Base-by-base conservation (phyloP, 345 rosid genomes). In the Orychophragmus violaceus region DNA sequence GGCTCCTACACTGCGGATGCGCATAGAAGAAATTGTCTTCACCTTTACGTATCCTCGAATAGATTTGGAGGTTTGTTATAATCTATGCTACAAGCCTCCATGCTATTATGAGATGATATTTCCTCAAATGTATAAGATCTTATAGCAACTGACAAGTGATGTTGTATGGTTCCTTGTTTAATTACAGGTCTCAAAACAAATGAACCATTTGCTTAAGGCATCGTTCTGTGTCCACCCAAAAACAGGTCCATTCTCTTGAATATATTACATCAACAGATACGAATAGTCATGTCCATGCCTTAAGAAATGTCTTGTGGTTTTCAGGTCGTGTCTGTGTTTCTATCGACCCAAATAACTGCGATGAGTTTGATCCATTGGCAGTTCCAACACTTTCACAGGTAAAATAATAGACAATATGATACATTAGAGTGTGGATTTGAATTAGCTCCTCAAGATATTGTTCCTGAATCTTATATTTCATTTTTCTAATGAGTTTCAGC, bases 181-280 rank as follows among this genome's bases (percentile, higher is more conserved):
- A 8, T 70, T 24, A 56, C 71, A 90, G 97, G 99, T 94, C 28
- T 88, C 97, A 49, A 94, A 83, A 75, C 94, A 88, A 80, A 94
- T 84, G 96, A 90, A 90, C 81, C 99, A 94, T 81, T 85, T 94
- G 82, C 80, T 94, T 46, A 94, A 94, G 82, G 97, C 99, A 52
- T 96, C 99, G 30, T 94, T 94, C 67, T 94, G 99, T 55, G 82
- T 94, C 30, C 97, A 87, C 78, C 97, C 97, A 17, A 84, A 88
- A 80, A 94, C 97, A 79, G 97, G 99, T 85, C 60, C 27, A 5
- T 18, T 44, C 55, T 17, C 42, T 55, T 49, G 53, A 30, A 74
- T 46, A 25, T 52, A n/a, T 33, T 8, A 42, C 12, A 62, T 29
- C 58, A 54, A 22, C 44, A 53, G n/a, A 62, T 54, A 50, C 22